Evolutionary conservation across 768 basidiomycete species (phyloP), one percentile per base, ranked within the genome.

Genomic region (Nidularia pulvinata): DNA sequence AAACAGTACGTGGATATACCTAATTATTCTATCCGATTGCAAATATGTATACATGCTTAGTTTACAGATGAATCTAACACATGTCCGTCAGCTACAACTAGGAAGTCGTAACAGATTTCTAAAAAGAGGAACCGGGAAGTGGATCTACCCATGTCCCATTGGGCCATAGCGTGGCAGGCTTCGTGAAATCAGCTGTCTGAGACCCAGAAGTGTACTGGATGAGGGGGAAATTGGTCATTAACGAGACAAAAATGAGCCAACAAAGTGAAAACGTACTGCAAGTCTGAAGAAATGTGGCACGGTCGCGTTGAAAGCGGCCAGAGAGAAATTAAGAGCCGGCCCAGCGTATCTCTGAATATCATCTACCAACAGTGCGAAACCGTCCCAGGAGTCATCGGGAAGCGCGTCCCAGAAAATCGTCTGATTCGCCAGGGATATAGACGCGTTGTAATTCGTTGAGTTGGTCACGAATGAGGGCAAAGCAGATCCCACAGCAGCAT

Each of bases 61-160:
- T 25, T 25, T 25, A 25, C 25, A 25, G 25, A 25, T 25, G 25
- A 25, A 25, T 25, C 25, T 25, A 25, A 25, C 25, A 25, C 25
- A 25, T 25, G 25, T 25, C 25, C 25, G 25, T 25, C 25, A 25
- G 25, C 25, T 25, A 25, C 4, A 25, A 25, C 25, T 4, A 25
- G 25, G 25, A 25, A 25, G 25, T 4, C 25, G 25, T 25, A 25
- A 25, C 25, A 25, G 25, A 25, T 2, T 25, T 25, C 25, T 25
- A 25, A 25, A 25, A 42, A 42, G 88, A 85, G 48, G 88, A 76
- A n/a, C 92, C 93, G 9, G 83, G 75, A 16, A 74, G 68, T 22
- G 93, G 85, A 64, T 91, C 79, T 43, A 84, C 76, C 90, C 90
- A 94, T 13, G 90, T 91, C 49, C 89, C 88, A 65, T 94, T 93